These are phyloP conservation scores for Aspergillus texensis DNA, from an alignment of 2,329 filamentous ascomycete species.

Conservation along the genomic window DNA sequence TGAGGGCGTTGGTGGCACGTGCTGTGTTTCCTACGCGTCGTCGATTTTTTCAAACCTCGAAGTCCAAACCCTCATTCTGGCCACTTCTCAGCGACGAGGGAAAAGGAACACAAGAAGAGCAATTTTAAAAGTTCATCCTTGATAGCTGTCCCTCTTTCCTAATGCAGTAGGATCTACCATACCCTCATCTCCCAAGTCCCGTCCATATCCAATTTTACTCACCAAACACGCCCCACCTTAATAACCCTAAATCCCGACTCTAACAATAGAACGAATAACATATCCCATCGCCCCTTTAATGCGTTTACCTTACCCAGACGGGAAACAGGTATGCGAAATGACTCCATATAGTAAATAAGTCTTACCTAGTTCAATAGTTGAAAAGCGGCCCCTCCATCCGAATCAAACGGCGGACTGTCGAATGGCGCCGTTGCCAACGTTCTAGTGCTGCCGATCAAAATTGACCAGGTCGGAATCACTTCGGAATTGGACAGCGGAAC, in stretches of 20 bases:
- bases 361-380: not conserved
- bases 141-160: not conserved
- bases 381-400: not conserved
- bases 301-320: not conserved
- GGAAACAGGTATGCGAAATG: not conserved
- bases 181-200: not conserved
- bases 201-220: not conserved
- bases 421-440: not conserved
- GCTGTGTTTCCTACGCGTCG: not conserved
- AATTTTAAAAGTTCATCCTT: not conserved
- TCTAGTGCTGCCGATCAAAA: not conserved
- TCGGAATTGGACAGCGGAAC: not conserved
- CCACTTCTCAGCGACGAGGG: not conserved
- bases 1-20: not conserved
- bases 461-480: not conserved
- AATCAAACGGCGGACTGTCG: not conserved
- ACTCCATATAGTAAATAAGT: not conserved
- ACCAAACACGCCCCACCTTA: not conserved
- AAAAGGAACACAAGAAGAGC: not conserved
- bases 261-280: not conserved
- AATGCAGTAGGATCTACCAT: not conserved
- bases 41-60: not conserved
- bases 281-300: not conserved
- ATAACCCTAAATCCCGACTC: not conserved
- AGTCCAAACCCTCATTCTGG: not conserved